Evolutionary conservation across 768 basidiomycete species (phyloP).

Genomic region (Rhodotorula sphaerocarpa): DNA sequence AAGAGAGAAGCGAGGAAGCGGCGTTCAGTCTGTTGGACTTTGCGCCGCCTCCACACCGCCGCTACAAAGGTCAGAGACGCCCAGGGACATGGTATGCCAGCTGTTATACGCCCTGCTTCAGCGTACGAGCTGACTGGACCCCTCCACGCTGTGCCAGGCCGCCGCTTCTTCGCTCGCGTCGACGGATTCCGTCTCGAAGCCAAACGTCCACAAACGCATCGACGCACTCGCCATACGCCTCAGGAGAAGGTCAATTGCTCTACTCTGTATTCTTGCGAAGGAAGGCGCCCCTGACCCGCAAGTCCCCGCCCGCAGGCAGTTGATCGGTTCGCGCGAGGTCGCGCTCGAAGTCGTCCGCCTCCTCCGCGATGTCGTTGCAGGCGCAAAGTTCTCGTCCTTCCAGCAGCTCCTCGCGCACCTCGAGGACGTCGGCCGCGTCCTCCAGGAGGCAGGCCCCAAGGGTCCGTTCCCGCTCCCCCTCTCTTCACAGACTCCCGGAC

Average conservation of each 20-base stretch:
- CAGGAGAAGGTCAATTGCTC: constrained; percentile 36
- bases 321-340: constrained; percentile 80
- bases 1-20: too few species aligned
- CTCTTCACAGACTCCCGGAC: too few species aligned
- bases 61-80: too few species aligned
- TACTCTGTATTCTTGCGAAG: not conserved
- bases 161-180: not conserved
- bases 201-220: constrained; percentile 31
- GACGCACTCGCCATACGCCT: constrained; percentile 39
- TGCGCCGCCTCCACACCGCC: too few species aligned
- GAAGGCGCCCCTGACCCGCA: not conserved
- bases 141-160: not conserved
- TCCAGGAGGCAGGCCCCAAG: constrained; percentile 91
- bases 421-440: constrained; percentile 63
- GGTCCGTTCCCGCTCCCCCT: constrained; percentile 48
- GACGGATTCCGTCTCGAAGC: constrained; percentile 16
- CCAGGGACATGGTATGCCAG: too few species aligned
- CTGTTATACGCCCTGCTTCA: too few species aligned
- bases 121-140: too few species aligned
- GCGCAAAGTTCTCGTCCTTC: constrained; percentile 75
- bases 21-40: too few species aligned
- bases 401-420: constrained; percentile 75
- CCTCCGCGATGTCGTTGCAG: constrained; percentile 78
- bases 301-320: constrained; percentile 54
- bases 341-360: constrained; percentile 83